These are phyloP conservation scores for Talaromyces sp. DNA, from an alignment of 2,329 filamentous ascomycete species.

Conservation along the genomic window DNA sequence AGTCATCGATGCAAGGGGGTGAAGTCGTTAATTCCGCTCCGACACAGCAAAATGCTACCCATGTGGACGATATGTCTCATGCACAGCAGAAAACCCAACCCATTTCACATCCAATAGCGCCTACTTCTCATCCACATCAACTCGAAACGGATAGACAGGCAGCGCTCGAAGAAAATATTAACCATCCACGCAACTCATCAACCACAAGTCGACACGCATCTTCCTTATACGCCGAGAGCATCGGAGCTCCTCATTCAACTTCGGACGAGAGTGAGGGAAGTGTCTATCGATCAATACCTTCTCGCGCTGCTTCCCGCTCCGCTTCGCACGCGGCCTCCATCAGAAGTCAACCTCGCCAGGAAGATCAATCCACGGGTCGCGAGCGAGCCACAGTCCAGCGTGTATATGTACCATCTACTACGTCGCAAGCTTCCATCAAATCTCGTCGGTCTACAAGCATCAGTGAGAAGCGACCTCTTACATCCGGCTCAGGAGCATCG, in stretches of 20 bases:
- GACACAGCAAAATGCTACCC: slow-evolving; percentile 26
- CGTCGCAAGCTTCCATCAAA: slow-evolving; percentile 31
- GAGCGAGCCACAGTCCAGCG: slow-evolving; percentile 46
- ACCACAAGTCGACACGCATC: slow-evolving; percentile 13
- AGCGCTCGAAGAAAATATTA: slow-evolving; percentile 11
- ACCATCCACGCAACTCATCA: slow-evolving; percentile 3
- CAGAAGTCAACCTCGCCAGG: slow-evolving; percentile 28
- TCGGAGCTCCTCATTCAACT: slow-evolving; percentile 28
- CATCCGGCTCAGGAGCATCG: slow-evolving; percentile 41
- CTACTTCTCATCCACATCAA: slow-evolving; percentile 21
- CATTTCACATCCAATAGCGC: slow-evolving; percentile 8
- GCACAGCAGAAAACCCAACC: not conserved
- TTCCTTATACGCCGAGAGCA: slow-evolving; percentile 24
- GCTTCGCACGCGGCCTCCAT: slow-evolving; percentile 28
- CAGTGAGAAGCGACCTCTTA: slow-evolving; percentile 40
- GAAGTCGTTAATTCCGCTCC: slow-evolving; percentile 24
- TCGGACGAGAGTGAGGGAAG: slow-evolving; percentile 30
- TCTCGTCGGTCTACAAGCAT: slow-evolving; percentile 43
- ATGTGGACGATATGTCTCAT: slow-evolving; percentile 23
- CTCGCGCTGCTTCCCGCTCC: slow-evolving; percentile 31
- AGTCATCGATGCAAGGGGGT: slow-evolving; percentile 30
- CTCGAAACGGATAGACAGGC: slow-evolving; percentile 9
- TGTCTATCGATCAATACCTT: slow-evolving; percentile 26
- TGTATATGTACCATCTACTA: slow-evolving; percentile 31
- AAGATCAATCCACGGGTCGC: slow-evolving; percentile 27